Base-by-base conservation (phyloP, 1,284 basidiomycete species). In the Gymnopus androsaceus region DNA sequence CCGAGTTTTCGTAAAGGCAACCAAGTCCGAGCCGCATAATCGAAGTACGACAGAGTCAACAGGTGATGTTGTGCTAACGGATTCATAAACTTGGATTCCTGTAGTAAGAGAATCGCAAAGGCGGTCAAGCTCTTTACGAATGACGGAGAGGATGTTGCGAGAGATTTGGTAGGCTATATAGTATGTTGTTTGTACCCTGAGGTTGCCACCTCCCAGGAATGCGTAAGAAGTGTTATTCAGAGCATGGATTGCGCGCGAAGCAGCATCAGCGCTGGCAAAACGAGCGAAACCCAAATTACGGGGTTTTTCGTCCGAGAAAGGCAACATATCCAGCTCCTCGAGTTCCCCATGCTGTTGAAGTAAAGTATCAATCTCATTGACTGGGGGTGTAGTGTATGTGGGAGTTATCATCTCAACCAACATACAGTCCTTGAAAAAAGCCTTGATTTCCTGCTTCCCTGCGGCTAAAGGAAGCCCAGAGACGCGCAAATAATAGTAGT, bases 401-500 rank as follows among this genome's bases (percentile, higher is more conserved):
- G 73, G 69, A 12, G 23, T 19, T 6, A 37, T 55, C 17, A 57
- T 38, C 19, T 56, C 69, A 17, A 72, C 62, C 4, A 72, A 57
- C 1, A 64, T 61, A 34, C 60, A 60, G 12, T 65, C 66, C 6
- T 56, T 48, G 51, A 71, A 76, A 23, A 74, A 61, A 25, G 59
- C 60, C 28, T 66, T 59, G 14, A 78, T 37, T 1, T 69, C 69
- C 2, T 63, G 57, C 48, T 66, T 65, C 27, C 68, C 67, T 0
- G 63, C 63, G 47, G 65, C 57, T 1, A 61, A 31, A n/a, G 75
- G 72, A n/a, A 81, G 61, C 33, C 69, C 69, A 12, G 66, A 67
- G 23, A 81, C 56, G 37, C 66, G 68, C 42, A 79, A 64, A 3
- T 72, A 65, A 54, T 70, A 75, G 2, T 67, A 62, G 45, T 69